Evolutionary conservation across 1,284 basidiomycete species (phyloP), one percentile per base, ranked within the genome.

Genomic region (Coniferiporia sulphurascens): DNA sequence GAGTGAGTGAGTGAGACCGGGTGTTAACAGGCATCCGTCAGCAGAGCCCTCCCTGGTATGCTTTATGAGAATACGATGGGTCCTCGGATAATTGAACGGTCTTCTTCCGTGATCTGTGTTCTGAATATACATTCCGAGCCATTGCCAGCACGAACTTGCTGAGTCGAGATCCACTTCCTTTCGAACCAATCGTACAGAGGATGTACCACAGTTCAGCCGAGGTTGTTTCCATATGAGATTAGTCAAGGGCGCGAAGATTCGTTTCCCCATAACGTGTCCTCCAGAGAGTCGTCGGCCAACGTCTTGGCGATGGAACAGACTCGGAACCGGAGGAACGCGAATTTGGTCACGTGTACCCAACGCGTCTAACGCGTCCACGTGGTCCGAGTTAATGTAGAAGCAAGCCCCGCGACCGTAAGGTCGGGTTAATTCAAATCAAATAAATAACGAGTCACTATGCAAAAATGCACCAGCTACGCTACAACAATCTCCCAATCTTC

Each of bases 401-500:
- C 15, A 41, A 3, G 38, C 15, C 38, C 15, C 38, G 15, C 9
- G 38, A 41, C 27, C 27, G 27, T 27, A 3, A 27, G 27, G 38
- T 41, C 38, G 15, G 15, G 38, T 15, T 12, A 41, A 10, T 41
- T 41, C 15, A 15, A 41, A 41, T 41, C 15, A 41, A 41, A 41
- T 41, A 41, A 41, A 41, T 46, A 27, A 27, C 27, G 27, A 27
- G 27, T 27, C 27, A 27, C 27, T 27, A 27, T 21, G 44, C 17
- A 46, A n/a, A n/a, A n/a, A 46, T 21, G 10, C 38, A 46, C 36
- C 32, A 36, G 32, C 48, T 64, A 55, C n/a, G 50, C 58, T 34
- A 80, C 68, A 34, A 78, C 71, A 62, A 95, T 81, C 56, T 78
- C 77, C 93, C 93, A 95, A 67, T 91, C 87, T 27, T 77, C 73